Conservation (phyloP, 306 rosid species). For the Castanopsis chinensis region DNA sequence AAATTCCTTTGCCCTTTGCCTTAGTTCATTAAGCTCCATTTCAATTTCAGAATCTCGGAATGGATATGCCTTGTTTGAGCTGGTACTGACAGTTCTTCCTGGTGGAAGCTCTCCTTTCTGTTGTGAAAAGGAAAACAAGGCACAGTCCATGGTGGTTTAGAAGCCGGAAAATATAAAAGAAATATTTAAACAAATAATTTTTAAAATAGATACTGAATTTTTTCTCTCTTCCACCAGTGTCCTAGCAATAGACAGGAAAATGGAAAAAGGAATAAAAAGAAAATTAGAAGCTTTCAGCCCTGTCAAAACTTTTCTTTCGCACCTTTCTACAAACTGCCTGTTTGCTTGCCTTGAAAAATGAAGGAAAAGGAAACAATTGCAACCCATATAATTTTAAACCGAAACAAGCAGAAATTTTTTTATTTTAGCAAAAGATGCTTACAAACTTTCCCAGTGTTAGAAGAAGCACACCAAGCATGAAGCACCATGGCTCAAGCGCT, state of each 20-base stretch:
- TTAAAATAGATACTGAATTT: background rate
- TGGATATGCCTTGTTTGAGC: slow-evolving; percentile 38
- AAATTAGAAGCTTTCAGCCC: background rate
- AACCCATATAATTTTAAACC: background rate
- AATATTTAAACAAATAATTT: background rate
- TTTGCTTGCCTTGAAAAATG: background rate
- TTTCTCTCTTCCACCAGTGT: background rate
- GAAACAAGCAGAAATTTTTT: background rate
- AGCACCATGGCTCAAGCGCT: no score
- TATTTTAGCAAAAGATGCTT: background rate
- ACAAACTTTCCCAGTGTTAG: no score
- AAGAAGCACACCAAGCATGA: no score
- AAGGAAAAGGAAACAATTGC: background rate
- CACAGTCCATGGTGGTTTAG: background rate
- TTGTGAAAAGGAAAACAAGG: background rate
- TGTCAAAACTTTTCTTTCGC: background rate
- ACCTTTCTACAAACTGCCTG: background rate
- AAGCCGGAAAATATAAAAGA: background rate
- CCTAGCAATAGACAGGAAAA: background rate
- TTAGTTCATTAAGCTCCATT: slow-evolving; percentile 53
- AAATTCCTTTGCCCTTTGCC: slow-evolving; percentile 47
- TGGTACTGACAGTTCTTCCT: slow-evolving; percentile 40
- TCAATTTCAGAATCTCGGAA: slow-evolving; percentile 53
- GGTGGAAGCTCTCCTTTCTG: slow-evolving; percentile 66
- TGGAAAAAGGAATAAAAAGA: background rate